Conservation (phyloP, 495 filamentous ascomycete species). For the Penicillium diatomitis region DNA sequence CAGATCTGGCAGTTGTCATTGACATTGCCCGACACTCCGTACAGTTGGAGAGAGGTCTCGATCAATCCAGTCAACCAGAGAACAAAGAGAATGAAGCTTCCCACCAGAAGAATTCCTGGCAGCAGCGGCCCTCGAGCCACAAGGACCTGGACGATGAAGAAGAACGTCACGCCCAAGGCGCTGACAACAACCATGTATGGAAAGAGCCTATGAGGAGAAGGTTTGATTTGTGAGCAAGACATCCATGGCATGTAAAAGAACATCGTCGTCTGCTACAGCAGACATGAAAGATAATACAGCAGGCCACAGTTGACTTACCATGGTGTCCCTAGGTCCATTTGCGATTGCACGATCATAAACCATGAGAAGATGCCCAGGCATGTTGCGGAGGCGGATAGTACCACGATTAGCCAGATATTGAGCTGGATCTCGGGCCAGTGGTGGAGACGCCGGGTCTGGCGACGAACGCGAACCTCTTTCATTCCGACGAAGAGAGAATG, state of each 20-base stretch:
- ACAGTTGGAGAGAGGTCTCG: slow-evolving; percentile 82
- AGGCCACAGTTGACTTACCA: slow-evolving; percentile 52
- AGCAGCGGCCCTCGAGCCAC: slow-evolving; percentile 72
- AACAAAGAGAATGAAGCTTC: slow-evolving; percentile 87
- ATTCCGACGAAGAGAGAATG: neutral
- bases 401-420: slow-evolving; percentile 85
- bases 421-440: slow-evolving; percentile 91
- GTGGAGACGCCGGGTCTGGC: slow-evolving; percentile 52
- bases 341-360: slow-evolving; percentile 72
- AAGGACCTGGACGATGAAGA: slow-evolving; percentile 60
- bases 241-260: neutral
- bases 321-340: slow-evolving; percentile 60
- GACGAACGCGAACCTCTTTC: slow-evolving; percentile 20
- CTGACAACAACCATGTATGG: slow-evolving; percentile 77
- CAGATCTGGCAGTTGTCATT: slow-evolving; percentile 71
- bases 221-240: neutral
- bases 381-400: slow-evolving; percentile 66
- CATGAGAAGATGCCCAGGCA: slow-evolving; percentile 81
- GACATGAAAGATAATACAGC: no score
- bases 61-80: slow-evolving; percentile 90
- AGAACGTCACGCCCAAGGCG: slow-evolving; percentile 63
- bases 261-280: no score
- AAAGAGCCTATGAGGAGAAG: slow-evolving; percentile 62
- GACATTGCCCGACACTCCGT: slow-evolving; percentile 65
- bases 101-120: slow-evolving; percentile 81